A percentile compares a stretch with the other conserved stretches of the same genome.
These are phyloP conservation scores for Chrysoporthe austroafricana DNA, from an alignment of 2,329 filamentous ascomycete species.

Conservation along the genomic window DNA sequence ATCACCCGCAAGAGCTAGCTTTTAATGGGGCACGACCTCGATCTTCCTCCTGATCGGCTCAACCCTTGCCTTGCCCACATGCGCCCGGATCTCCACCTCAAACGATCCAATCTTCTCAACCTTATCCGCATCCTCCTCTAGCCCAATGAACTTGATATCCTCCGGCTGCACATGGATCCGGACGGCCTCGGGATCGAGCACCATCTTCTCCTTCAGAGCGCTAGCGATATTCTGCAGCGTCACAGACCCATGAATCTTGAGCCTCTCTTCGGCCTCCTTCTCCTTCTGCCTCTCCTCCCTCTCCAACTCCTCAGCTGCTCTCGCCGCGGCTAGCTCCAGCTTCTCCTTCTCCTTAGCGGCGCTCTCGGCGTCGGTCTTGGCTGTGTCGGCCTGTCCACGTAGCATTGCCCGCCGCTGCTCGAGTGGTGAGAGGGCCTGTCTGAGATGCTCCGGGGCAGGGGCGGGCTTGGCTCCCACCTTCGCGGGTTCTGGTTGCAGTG, in stretches of 20 bases:
- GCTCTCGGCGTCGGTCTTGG: constrained; percentile 26
- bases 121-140: constrained; percentile 41
- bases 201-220: constrained; percentile 40
- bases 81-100: constrained; percentile 41
- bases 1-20: not conserved
- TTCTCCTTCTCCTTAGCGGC: constrained; percentile 12
- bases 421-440: constrained; percentile 33
- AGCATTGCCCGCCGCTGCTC: constrained; percentile 10
- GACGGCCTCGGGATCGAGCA: constrained; percentile 38
- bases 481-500: constrained; percentile 30
- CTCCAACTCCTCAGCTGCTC: constrained; percentile 18
- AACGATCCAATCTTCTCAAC: constrained; percentile 47
- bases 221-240: constrained; percentile 43
- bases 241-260: constrained; percentile 49
- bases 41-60: constrained; percentile 40
- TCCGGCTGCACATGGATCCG: constrained; percentile 42
- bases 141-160: constrained; percentile 40
- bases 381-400: constrained; percentile 3
- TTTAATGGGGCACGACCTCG: constrained; percentile 40
- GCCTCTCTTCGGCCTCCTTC: constrained; percentile 21
- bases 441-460: constrained; percentile 26
- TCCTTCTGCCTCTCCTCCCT: constrained; percentile 19
- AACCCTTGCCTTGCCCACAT: constrained; percentile 34
- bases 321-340: constrained; percentile 2
- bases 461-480: constrained; percentile 21